A percentile compares a stretch with the other conserved stretches of the same genome.
phyloP scores from a whole-genome alignment of 2,329 filamentous ascomycete species.

The Fusarium sp. region DNA sequence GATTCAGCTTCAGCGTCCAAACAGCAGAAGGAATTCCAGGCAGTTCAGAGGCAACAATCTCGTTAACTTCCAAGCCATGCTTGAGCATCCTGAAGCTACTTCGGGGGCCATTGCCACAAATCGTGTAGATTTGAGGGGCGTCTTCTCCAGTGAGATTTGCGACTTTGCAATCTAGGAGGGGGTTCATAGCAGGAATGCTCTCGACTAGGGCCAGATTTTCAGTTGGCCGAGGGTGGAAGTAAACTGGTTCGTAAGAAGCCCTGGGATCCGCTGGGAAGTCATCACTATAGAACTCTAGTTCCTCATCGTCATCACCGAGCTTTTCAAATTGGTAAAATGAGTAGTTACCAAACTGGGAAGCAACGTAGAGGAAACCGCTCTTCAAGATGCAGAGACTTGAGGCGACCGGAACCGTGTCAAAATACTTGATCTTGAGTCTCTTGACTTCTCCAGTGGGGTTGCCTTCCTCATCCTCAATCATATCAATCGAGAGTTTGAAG shows the following conservation, averaged over 20 bases:
- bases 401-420: conserved; percentile 92
- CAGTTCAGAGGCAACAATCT: conserved; percentile 93
- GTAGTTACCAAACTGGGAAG: conserved; percentile 91
- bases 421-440: conserved; percentile 93
- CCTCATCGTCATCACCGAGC: conserved; percentile 92
- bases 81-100: conserved; percentile 92
- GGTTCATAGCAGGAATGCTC: conserved; percentile 88
- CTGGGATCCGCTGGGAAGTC: conserved; percentile 80
- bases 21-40: conserved; percentile 90
- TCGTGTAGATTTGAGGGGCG: conserved; percentile 93
- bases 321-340: conserved; percentile 98
- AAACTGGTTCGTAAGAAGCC: conserved; percentile 78
- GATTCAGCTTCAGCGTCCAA: conserved; percentile 91
- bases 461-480: conserved; percentile 82
- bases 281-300: conserved; percentile 86
- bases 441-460: conserved; percentile 83
- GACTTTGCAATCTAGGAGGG: conserved; percentile 89
- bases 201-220: conserved; percentile 88
- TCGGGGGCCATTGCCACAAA: conserved; percentile 87
- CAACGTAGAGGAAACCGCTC: conserved; percentile 93
- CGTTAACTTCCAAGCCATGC: conserved; percentile 90
- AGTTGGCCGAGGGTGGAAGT: conserved; percentile 81
- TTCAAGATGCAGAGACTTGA: conserved; percentile 91
- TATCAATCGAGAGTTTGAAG: conserved; percentile 95
- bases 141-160: conserved; percentile 92